Base-by-base conservation (phyloP, 1,284 basidiomycete species). In the Cutaneotrichosporon curvatum region DNA sequence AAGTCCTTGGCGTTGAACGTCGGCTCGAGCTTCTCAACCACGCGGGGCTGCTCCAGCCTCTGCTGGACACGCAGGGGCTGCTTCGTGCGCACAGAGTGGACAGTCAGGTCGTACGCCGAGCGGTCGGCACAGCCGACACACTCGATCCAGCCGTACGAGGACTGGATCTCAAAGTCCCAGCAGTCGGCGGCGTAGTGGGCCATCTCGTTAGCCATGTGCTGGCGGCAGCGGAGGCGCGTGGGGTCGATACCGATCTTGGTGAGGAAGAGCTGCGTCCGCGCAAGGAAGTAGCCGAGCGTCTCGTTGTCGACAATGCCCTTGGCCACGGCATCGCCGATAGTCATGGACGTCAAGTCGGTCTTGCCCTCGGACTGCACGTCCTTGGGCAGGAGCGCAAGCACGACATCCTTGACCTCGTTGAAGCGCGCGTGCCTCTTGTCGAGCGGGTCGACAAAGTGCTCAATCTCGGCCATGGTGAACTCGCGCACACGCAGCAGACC, bases 401-500 rank as follows among this genome's bases (percentile, higher is more conserved):
- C 79, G 55, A 89, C 75, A 61, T 89, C 79, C 55, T 82, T 80
- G 55, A 88, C 82, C 61, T 94, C 87, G 50, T 69, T 67, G 77
- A 98, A 99, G 30, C 83, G 81, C 20, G 80, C 75, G 73, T 98
- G 95, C 19, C 72, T 75, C 76, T 98, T 99, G 76, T 96, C 84
- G 45, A 81, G 78, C 7, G 94, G 95, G 75, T 98, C 94, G 59
- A 98, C 94, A 62, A 78, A 99, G 76, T 99, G 94, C 74, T 99
- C 95, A 70, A 99, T 96, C 76, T 98, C 95, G 45, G 91, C 95
- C 94, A 99, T 96, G 31, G 88, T 95, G 75, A 98, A 99, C 71
- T 99, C 95, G 57, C 94, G 85, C 35, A 98, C 95, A 57, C 95
- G 90, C 43, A 99, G 79, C 39, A 99, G 79, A 50, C 94, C 95